Evolutionary conservation across 345 rosid genomes (phyloP).

Genomic region (Populus euphratica): DNA sequence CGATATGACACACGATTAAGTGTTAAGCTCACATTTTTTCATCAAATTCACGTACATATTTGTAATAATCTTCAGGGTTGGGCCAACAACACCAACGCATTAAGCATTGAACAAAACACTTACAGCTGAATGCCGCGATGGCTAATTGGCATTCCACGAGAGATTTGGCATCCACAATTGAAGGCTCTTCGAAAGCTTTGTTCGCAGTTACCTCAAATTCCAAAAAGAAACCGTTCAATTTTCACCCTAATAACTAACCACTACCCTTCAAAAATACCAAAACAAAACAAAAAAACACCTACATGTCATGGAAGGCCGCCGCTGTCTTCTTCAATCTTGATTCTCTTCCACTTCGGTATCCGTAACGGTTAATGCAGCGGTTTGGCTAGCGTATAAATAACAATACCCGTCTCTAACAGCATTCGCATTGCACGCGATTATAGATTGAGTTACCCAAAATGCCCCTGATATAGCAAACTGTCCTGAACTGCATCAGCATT

Average conservation of each 20-base stretch:
- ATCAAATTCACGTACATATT: background rate
- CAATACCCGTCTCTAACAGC: slow-evolving; percentile 46
- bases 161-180: slow-evolving; percentile 40
- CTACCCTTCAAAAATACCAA: background rate
- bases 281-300: background rate
- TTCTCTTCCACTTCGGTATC: slow-evolving; percentile 55
- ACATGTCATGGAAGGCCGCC: slow-evolving; percentile 56
- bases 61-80: background rate
- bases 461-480: slow-evolving; percentile 57
- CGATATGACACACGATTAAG: background rate
- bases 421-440: slow-evolving; percentile 84
- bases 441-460: slow-evolving; percentile 57
- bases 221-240: background rate
- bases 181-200: slow-evolving; percentile 58
- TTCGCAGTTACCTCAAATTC: slow-evolving; percentile 60
- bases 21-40: background rate
- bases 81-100: background rate
- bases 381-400: slow-evolving; percentile 63
- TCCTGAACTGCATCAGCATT: slow-evolving; percentile 45
- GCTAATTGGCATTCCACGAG: slow-evolving; percentile 81
- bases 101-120: slow-evolving; percentile 17
- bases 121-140: slow-evolving; percentile 56
- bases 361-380: slow-evolving; percentile 52
- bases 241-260: background rate
- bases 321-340: slow-evolving; percentile 54